phyloP scores from a whole-genome alignment of 495 filamentous ascomycete genomes.

The Penicillium waksmanii region DNA sequence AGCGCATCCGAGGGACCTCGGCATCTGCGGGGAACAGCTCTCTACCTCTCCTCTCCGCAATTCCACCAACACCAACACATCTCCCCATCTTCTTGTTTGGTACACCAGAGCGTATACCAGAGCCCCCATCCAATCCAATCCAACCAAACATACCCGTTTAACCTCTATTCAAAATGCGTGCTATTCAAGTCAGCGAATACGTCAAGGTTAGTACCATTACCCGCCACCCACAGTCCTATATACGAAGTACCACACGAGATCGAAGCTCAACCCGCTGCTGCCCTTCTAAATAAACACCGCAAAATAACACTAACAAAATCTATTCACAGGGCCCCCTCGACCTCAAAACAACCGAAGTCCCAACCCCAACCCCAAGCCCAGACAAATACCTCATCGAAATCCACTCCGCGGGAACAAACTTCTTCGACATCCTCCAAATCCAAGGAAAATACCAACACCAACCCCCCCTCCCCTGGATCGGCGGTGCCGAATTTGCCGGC shows the following conservation, averaged over 20 bases:
- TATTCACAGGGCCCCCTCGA: slow-evolving; percentile 69
- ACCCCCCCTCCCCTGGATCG: slow-evolving; percentile 79
- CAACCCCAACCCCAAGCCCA: slow-evolving; percentile 67
- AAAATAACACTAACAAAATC: slow-evolving; percentile 1
- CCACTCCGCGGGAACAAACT: slow-evolving; percentile 88
- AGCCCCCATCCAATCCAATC: slow-evolving; percentile 1
- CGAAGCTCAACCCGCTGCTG: too few species aligned
- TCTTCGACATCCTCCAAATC: slow-evolving; percentile 94
- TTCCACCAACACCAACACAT: too few species aligned
- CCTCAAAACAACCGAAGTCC: slow-evolving; percentile 72
- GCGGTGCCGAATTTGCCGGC: slow-evolving; percentile 86
- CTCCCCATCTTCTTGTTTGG: too few species aligned
- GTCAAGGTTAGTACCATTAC: slow-evolving; percentile 63
- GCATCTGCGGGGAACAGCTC: neutral
- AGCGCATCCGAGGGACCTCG: neutral
- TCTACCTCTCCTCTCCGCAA: neutral
- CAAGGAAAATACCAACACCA: slow-evolving; percentile 77
- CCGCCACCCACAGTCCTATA: neutral
- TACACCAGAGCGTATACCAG: neutral
- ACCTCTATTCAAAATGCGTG: slow-evolving; percentile 63
- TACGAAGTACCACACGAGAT: neutral
- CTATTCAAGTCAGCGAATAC: slow-evolving; percentile 80
- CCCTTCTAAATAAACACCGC: too few species aligned
- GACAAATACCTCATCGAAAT: slow-evolving; percentile 88
- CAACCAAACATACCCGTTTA: neutral